Evolutionary conservation across 2,329 filamentous ascomycete genomes (phyloP).

Genomic region (Triangularia setosa): DNA sequence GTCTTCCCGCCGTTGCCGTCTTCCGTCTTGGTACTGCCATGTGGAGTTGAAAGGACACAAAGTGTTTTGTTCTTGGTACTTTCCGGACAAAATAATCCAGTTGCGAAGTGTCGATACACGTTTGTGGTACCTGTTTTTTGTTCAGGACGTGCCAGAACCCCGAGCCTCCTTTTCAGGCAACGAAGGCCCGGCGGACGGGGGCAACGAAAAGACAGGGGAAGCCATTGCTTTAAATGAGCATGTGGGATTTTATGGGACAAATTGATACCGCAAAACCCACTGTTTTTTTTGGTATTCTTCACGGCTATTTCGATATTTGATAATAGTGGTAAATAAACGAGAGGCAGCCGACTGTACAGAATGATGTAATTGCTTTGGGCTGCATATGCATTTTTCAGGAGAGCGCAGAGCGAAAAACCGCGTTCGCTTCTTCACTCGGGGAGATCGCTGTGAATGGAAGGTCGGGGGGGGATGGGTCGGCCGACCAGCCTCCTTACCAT

Average conservation of each 20-base stretch:
- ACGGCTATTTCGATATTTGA: not conserved
- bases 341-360: not conserved
- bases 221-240: not conserved
- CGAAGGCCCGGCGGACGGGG: not conserved
- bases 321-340: not conserved
- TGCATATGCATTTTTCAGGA: no score
- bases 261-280: not conserved
- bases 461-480: not conserved
- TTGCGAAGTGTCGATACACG: no score
- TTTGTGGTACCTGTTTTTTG: no score
- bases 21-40: not conserved
- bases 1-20: not conserved
- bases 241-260: not conserved
- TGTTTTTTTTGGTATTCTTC: not conserved
- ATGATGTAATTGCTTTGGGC: not conserved
- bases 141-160: not conserved
- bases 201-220: not conserved
- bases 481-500: not conserved
- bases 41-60: not conserved
- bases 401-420: not conserved
- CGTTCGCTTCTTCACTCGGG: not conserved
- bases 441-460: not conserved
- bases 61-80: not conserved
- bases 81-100: no score
- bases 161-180: constrained; percentile 6